Conservation (phyloP, 2,329 filamentous ascomycete genomes). For the Xylariaceae sp. region DNA sequence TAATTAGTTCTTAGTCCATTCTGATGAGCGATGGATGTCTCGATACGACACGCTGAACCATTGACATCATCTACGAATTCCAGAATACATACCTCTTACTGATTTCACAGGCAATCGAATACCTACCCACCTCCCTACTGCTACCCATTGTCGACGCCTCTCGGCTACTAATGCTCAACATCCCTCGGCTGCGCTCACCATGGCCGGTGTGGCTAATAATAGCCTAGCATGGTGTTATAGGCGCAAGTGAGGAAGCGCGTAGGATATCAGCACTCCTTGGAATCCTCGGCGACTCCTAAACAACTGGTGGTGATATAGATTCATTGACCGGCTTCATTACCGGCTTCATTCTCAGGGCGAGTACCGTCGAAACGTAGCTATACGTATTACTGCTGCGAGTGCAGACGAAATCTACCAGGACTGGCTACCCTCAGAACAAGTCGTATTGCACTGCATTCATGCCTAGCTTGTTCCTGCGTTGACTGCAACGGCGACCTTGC, state of each 20-base stretch:
- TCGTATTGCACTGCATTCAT: conserved; percentile 8
- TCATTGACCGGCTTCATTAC: background rate
- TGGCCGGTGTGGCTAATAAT: background rate
- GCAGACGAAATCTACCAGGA: background rate
- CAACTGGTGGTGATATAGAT: background rate
- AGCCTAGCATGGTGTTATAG: background rate
- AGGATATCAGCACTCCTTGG: background rate
- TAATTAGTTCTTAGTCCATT: background rate
- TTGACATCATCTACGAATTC: no score
- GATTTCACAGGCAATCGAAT: background rate
- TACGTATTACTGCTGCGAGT: background rate
- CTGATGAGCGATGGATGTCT: background rate
- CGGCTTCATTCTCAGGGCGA: background rate
- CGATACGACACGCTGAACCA: no score
- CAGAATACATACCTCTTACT: no score
- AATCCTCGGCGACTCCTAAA: background rate
- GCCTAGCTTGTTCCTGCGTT: conserved; percentile 12
- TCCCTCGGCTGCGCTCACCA: background rate
- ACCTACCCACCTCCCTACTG: background rate
- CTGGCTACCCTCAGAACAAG: background rate
- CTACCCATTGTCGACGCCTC: background rate
- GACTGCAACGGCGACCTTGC: conserved; percentile 5
- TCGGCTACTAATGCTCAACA: conserved; percentile 1
- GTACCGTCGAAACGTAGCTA: background rate
- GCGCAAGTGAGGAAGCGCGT: background rate